Evolutionary conservation across 2,329 filamentous ascomycete genomes (phyloP), one percentile per base, ranked within the genome.

Genomic region (Exophiala aquamarina): DNA sequence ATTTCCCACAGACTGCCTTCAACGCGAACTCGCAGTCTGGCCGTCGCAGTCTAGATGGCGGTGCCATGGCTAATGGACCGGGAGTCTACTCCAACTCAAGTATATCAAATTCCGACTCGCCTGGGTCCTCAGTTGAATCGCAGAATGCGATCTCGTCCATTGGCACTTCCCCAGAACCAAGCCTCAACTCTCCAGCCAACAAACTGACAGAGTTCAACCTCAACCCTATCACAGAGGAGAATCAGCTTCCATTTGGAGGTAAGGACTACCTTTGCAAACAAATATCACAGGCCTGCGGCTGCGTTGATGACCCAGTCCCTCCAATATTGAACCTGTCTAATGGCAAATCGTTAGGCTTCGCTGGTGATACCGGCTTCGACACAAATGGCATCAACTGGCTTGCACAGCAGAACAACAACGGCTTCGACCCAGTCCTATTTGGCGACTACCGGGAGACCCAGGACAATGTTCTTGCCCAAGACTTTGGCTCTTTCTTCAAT

Each of bases 391-490:
- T 76, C 89, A 48, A 54, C 36, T 48, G 44, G 42, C 41, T 51
- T 36, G 54, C 51, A 2, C 49, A 52, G 18, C 44, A 52, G 13
- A 52, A 52, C 35, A 55, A 57, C 38, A 50, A 48, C 59, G 84
- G 88, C 64, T 96, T 97, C 61, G 91, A 97, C 53, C 92, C 93
- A 0, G 83, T 93, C 45, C 76, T 97, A 3, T 97, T 96, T 66
- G 88, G 87, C 44, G 88, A 90, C 59, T 97, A 96, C 69, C 84
- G 93, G 42, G 93, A 98, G 62, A 84, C 89, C 0, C 89, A 95
- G 61, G 87, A 89, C 47, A 92, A 85, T 45, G 78, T 95, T 11
- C 70, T 95, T 75, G 56, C 84, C 72, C 61, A 80, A 34, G 81
- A 83, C 7, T 87, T 94, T 56, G 87, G 89, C 44, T 86, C 74